These are phyloP conservation scores for Neofusicoccum kwambonambiense DNA, from an alignment of 2,329 filamentous ascomycete genomes.

Conservation along the genomic window DNA sequence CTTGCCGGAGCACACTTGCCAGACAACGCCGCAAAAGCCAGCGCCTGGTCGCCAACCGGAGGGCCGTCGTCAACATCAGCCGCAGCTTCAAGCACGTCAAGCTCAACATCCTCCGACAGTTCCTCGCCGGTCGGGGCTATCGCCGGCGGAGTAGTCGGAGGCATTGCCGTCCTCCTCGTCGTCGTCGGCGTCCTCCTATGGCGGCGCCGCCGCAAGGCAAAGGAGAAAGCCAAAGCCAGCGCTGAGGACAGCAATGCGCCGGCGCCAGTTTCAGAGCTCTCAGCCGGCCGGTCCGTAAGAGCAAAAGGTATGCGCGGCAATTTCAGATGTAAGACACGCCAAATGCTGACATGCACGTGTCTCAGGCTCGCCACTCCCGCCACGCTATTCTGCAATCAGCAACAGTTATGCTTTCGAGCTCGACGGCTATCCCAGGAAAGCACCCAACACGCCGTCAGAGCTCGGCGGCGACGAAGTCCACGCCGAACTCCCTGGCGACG, in stretches of 20 bases:
- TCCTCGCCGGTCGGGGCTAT: conserved; percentile 24
- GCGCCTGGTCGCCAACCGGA: conserved; percentile 21
- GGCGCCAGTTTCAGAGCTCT: neutral
- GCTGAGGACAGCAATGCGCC: no score
- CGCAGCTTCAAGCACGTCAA: conserved; percentile 1
- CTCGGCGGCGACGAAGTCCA: neutral
- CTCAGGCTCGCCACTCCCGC: neutral
- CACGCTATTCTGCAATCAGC: conserved; percentile 1
- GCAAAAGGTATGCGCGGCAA: neutral
- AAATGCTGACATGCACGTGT: neutral
- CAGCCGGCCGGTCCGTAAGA: neutral
- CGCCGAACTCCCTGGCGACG: neutral
- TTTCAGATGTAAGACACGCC: neutral
- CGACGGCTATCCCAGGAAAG: conserved; percentile 2
- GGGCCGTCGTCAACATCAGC: conserved; percentile 6
- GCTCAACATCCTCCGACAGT: neutral
- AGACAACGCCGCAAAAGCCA: conserved; percentile 24
- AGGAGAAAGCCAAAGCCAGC: neutral
- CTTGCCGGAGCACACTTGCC: conserved; percentile 29
- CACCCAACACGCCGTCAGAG: neutral
- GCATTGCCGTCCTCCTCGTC: conserved; percentile 25
- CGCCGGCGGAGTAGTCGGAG: conserved; percentile 31
- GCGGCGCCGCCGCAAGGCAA: neutral
- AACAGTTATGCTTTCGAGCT: neutral
- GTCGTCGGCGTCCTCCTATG: conserved; percentile 23